These are phyloP conservation scores for Tetrahymena thermophila DNA, from an alignment of 73 alveolate species.

Conservation along the genomic window DNA sequence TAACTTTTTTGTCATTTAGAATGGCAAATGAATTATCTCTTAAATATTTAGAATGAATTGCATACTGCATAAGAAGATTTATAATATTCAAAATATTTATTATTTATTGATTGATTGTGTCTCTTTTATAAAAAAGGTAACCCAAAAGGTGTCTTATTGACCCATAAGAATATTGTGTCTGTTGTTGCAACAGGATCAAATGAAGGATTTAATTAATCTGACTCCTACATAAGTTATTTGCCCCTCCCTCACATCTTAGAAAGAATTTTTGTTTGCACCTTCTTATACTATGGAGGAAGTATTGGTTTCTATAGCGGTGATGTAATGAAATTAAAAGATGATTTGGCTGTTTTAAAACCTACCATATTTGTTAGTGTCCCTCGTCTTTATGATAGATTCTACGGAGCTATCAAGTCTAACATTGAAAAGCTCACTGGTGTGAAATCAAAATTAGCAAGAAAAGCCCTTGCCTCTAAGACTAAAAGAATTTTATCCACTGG, in stretches of 20 bases:
- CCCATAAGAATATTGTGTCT: conserved; percentile 57
- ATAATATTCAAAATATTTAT: no score
- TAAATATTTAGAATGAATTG: no score
- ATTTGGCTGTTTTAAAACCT: conserved; percentile 82
- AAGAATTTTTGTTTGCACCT: conserved; percentile 49
- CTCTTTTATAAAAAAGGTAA: neutral
- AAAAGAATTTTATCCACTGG: conserved; percentile 41
- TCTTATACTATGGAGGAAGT: conserved; percentile 53
- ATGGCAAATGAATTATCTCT: no score
- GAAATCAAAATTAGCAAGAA: conserved; percentile 50
- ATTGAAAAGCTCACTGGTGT: conserved; percentile 55
- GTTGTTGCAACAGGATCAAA: conserved; percentile 36
- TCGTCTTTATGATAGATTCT: conserved; percentile 83
- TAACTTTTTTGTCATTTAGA: no score
- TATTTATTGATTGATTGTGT: no score
- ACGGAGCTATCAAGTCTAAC: conserved; percentile 69
- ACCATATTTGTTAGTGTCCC: conserved; percentile 96
- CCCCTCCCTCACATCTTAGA: conserved; percentile 90
- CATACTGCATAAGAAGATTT: no score
- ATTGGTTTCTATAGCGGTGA: conserved; percentile 87
- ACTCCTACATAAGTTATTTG: conserved; percentile 68
- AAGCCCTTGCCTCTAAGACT: conserved; percentile 70
- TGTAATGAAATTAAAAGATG: conserved; percentile 68
- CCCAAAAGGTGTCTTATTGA: conserved; percentile 94
- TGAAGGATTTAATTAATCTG: conserved; percentile 42